A percentile compares a stretch with the other conserved stretches of the same genome.
Evolutionary conservation across 2,329 filamentous ascomycete species (phyloP).

Genomic region (Ceratocystis albifundus): DNA sequence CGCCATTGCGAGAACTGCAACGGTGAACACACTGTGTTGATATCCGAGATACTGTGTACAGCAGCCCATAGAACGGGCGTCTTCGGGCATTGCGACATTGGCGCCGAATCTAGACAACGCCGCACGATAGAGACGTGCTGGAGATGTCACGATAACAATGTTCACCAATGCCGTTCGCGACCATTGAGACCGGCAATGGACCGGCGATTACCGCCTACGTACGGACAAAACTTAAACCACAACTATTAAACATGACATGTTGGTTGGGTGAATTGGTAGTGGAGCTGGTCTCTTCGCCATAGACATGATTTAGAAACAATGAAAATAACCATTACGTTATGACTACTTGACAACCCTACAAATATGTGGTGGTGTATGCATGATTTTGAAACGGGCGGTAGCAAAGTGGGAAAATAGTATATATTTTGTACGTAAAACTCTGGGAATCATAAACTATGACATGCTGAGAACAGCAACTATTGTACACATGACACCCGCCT

Average conservation of each 20-base stretch:
- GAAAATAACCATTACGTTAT: background rate
- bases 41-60: constrained; percentile 31
- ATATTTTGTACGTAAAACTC: constrained; percentile 5
- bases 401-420: background rate
- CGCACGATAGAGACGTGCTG: constrained; percentile 30
- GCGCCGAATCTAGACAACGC: constrained; percentile 28
- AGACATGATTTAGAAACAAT: background rate
- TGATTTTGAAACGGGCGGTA: no score
- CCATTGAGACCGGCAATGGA: constrained; percentile 19
- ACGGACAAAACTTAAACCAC: background rate
- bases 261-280: background rate
- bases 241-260: background rate
- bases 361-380: no score
- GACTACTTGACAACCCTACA: no score
- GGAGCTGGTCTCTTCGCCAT: background rate
- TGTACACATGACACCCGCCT: constrained; percentile 8
- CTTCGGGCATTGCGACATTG: constrained; percentile 32
- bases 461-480: constrained; percentile 13
- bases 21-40: constrained; percentile 31
- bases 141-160: constrained; percentile 27
- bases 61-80: constrained; percentile 28
- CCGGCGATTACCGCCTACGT: constrained; percentile 19
- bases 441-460: constrained; percentile 10
- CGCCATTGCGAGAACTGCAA: constrained; percentile 31
- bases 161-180: constrained; percentile 16